Conservation (phyloP, 1,139 yeast species). For the Zygosaccharomyces sapae region DNA sequence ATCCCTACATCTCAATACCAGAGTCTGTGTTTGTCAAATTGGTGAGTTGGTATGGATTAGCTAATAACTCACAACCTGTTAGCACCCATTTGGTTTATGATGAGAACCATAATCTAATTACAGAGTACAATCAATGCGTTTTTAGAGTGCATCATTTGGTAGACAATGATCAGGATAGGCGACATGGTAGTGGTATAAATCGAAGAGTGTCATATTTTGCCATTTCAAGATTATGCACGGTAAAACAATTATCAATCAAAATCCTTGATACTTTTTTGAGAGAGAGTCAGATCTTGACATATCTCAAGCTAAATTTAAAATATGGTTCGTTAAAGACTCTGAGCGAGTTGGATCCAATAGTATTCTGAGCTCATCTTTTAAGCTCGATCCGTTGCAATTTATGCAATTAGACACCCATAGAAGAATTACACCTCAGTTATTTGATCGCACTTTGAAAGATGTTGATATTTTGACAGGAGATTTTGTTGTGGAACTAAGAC, state of each 20-base stretch:
- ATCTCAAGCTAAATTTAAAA: conserved; percentile 25
- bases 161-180: conserved; percentile 23
- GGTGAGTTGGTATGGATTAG: conserved; percentile 52
- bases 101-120: conserved; percentile 40
- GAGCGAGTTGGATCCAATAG: conserved; percentile 10
- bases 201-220: conserved; percentile 21
- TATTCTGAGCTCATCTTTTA: conserved; percentile 22
- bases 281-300: conserved; percentile 26
- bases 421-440: conserved; percentile 25
- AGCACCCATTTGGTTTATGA: conserved; percentile 45
- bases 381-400: conserved; percentile 32
- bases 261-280: conserved; percentile 24
- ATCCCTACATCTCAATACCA: conserved; percentile 39
- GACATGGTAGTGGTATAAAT: conserved; percentile 13
- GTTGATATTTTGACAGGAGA: conserved; percentile 26
- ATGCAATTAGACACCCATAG: conserved; percentile 24
- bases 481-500: conserved; percentile 36
- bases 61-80: conserved; percentile 43
- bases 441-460: conserved; percentile 21
- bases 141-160: conserved; percentile 52
- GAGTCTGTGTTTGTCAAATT: conserved; percentile 44
- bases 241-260: conserved; percentile 24
- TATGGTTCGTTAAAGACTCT: conserved; percentile 34
- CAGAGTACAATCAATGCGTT: conserved; percentile 53
- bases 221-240: conserved; percentile 23